Evolutionary conservation across 2,329 filamentous ascomycete species (phyloP).

Genomic region (Byssochlamys sp.): DNA sequence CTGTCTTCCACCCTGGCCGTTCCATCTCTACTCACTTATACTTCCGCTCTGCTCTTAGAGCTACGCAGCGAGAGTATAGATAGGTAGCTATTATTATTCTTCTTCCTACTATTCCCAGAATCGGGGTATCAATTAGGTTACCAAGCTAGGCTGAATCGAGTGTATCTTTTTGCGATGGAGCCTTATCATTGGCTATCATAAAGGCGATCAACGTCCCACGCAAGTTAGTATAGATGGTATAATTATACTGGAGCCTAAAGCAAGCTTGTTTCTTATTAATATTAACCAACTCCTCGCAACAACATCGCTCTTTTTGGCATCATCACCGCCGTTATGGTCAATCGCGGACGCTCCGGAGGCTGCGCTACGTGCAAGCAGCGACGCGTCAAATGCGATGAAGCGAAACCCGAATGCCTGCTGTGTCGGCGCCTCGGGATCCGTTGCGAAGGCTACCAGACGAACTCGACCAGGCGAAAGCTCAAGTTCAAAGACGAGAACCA

Average conservation of each 20-base stretch:
- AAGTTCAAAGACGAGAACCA: background rate
- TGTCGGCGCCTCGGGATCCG: slow-evolving; percentile 6
- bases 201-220: background rate
- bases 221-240: too few relatives aligned
- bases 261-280: background rate
- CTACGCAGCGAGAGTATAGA: too few relatives aligned
- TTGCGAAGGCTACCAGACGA: background rate
- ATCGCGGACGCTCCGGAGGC: slow-evolving; percentile 11
- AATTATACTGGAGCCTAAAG: background rate
- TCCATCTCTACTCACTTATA: background rate
- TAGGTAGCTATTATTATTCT: too few relatives aligned
- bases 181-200: background rate
- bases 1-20: background rate
- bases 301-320: slow-evolving; percentile 1
- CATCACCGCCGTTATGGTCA: slow-evolving; percentile 8
- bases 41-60: background rate
- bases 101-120: too few relatives aligned
- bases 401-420: slow-evolving; percentile 14
- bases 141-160: background rate
- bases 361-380: slow-evolving; percentile 16
- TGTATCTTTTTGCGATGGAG: background rate
- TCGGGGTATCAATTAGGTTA: background rate
- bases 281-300: background rate
- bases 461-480: background rate
- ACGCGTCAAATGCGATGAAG: slow-evolving; percentile 24